Evolutionary conservation across 2,329 filamentous ascomycete species (phyloP).

Genomic region (Aspergillus ruber): DNA sequence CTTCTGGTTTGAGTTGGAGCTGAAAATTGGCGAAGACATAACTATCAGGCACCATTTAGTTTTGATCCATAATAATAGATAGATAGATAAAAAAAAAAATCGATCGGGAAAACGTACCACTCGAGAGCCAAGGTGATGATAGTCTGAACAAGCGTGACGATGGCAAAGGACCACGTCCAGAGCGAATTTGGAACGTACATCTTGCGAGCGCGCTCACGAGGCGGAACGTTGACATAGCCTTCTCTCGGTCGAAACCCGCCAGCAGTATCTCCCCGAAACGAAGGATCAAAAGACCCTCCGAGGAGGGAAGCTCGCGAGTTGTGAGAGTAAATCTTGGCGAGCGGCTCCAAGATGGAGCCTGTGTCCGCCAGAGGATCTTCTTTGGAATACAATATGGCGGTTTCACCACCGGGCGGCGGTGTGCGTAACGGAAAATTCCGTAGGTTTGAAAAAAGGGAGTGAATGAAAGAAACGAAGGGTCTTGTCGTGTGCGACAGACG

Average conservation of each 20-base stretch:
- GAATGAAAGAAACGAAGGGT: neutral
- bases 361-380: conserved; percentile 18
- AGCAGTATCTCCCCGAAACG: conserved; percentile 43
- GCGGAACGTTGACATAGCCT: conserved; percentile 39
- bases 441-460: neutral
- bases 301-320: conserved; percentile 54
- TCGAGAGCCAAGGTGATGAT: conserved; percentile 76
- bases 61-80: neutral
- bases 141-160: conserved; percentile 68
- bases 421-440: neutral
- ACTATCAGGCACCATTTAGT: conserved; percentile 40
- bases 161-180: conserved; percentile 85
- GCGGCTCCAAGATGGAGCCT: conserved; percentile 36
- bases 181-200: conserved; percentile 74
- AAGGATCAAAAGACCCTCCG: conserved; percentile 49
- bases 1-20: conserved; percentile 39
- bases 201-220: conserved; percentile 32
- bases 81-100: neutral
- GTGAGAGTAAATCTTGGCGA: conserved; percentile 51
- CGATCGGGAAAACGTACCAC: conserved; percentile 55
- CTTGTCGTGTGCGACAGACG: no score
- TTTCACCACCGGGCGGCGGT: conserved; percentile 26
- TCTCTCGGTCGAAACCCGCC: conserved; percentile 48
- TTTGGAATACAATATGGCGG: conserved; percentile 27
- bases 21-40: conserved; percentile 91